Conservation (phyloP, 805 yeast species). For the Wickerhamomyces pijperi region DNA sequence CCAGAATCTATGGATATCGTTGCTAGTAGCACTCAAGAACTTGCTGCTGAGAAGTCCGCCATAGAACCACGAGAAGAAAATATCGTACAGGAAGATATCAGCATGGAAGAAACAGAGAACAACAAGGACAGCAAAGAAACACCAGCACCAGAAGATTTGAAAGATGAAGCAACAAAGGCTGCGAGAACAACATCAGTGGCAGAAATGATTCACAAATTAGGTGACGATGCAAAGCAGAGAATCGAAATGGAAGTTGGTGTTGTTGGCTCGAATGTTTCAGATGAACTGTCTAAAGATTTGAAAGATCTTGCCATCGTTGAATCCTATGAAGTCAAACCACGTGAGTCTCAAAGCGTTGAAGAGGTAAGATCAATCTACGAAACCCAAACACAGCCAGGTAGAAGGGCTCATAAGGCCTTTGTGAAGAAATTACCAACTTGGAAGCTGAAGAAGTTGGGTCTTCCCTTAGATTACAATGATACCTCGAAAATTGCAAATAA, state of each 20-base stretch:
- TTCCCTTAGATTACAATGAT: not conserved
- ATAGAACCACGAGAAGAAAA: conserved; percentile 1
- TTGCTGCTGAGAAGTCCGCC: not conserved
- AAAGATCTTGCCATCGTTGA: conserved; percentile 27
- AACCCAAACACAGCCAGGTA: conserved; percentile 4
- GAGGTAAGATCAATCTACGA: not conserved
- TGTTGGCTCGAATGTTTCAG: conserved; percentile 4
- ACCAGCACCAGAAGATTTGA: not conserved
- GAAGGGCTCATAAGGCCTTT: conserved; percentile 31
- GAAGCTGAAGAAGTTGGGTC: conserved; percentile 1
- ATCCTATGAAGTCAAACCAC: conserved; percentile 9
- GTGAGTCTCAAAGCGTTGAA: conserved; percentile 5
- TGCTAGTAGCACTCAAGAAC: not conserved
- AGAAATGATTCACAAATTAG: conserved; percentile 1
- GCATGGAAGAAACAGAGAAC: not conserved
- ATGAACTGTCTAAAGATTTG: conserved; percentile 20
- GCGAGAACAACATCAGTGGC: conserved; percentile 9
- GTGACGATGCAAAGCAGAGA: conserved; percentile 12
- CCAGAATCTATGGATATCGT: not conserved
- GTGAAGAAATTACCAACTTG: conserved; percentile 17
- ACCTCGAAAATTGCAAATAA: conserved; percentile 1
- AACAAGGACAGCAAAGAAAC: not conserved
- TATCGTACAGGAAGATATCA: not conserved
- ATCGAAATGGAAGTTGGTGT: conserved; percentile 9
- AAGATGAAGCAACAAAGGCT: conserved; percentile 3